Evolutionary conservation across 805 yeast genomes (phyloP), one percentile per base, ranked within the genome.

Genomic region (Yamadazyma kitorensis): DNA sequence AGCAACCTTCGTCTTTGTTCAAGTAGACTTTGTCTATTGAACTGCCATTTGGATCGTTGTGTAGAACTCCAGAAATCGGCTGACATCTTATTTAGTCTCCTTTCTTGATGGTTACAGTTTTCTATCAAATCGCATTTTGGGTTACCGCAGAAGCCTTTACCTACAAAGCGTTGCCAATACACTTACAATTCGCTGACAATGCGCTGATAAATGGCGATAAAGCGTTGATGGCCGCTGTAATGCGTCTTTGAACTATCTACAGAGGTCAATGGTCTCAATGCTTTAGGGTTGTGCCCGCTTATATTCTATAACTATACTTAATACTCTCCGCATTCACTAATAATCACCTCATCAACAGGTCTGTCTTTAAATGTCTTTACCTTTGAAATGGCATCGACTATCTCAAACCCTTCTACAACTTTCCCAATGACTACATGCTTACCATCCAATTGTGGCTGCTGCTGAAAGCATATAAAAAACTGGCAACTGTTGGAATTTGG

Each of bases 401-500:
- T 49, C 39, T 75, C 80, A 41, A 66, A 68, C 54, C 87, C 87
- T 37, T 79, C 80, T 39, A 68, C 57, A 32, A 81, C 86, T 66
- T 81, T 86, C 59, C 88, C 88, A 46, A 80, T 80, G 34, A 81
- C 88, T 57, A 79, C 85, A 64, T 81, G 86, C 56, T 75, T 76
- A 40, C 87, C 88, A 54, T 81, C 86, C 59, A 81, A 74, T 84
- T 86, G 80, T 42, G 85, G 80, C 49, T 80, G 72, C 49, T 78
- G 72, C 30, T 80, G 86, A 33, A 88, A 82, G 51, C 94, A 82
- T 58, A 86, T 80, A 69, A 85, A 86, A 65, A 86, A 87, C 64
- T 86, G 96, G 18, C 94, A 84, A 15, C 95, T 93, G 59, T 86
- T 86, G 59, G 95, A 83, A 76, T 84, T 82, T 62, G 91, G 91